Evolutionary conservation across 2,329 filamentous ascomycete species (phyloP).

Genomic region (Phaeosphaeria sp.): DNA sequence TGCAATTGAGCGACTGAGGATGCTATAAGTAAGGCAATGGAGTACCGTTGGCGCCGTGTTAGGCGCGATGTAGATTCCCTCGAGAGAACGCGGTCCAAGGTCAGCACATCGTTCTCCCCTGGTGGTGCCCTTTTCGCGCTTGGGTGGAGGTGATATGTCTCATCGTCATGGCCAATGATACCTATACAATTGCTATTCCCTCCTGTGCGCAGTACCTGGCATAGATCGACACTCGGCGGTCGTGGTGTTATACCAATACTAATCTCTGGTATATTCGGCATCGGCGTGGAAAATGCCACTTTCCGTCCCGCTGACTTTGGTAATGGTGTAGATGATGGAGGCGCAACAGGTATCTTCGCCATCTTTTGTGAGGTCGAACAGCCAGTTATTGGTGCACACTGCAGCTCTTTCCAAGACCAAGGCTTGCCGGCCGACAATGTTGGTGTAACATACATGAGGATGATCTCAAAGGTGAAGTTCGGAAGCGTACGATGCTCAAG

Average conservation of each 20-base stretch:
- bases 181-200: slow-evolving; percentile 16
- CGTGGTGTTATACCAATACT: neutral
- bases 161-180: slow-evolving; percentile 16
- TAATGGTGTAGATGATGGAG: slow-evolving; percentile 1
- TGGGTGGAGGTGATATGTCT: slow-evolving; percentile 19
- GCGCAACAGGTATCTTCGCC: neutral
- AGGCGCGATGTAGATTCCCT: slow-evolving; percentile 5
- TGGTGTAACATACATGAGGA: slow-evolving; percentile 5
- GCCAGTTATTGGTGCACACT: slow-evolving; percentile 15
- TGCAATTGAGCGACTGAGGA: slow-evolving; percentile 25
- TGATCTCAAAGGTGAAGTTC: slow-evolving; percentile 23
- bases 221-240: slow-evolving; percentile 10
- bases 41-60: slow-evolving; percentile 20
- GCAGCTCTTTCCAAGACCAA: slow-evolving; percentile 22
- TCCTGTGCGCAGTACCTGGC: slow-evolving; percentile 8
- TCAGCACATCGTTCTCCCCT: slow-evolving; percentile 1
- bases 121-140: slow-evolving; percentile 4
- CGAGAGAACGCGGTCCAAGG: slow-evolving; percentile 17
- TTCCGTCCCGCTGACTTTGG: neutral
- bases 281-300: slow-evolving; percentile 6
- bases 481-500: slow-evolving; percentile 28
- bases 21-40: slow-evolving; percentile 22
- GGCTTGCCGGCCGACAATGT: neutral
- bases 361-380: slow-evolving; percentile 7
- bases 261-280: slow-evolving; percentile 5